These are phyloP conservation scores for Pythium brachiatum DNA, from an alignment of 352 stramenopile species.

Conservation along the genomic window DNA sequence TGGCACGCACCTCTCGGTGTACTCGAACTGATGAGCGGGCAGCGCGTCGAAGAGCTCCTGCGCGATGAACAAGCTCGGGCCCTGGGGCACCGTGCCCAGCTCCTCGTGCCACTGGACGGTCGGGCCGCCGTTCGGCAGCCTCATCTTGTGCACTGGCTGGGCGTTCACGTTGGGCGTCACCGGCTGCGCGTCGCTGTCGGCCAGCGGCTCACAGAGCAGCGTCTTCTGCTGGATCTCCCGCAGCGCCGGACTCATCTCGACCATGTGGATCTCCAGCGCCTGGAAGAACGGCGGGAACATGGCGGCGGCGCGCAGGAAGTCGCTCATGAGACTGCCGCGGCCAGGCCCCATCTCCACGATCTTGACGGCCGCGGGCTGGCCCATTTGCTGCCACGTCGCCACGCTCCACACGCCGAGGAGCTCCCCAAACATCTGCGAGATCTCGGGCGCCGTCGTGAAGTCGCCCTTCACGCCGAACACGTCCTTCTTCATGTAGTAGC, in stretches of 20 bases:
- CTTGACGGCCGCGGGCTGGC: slow-evolving; percentile 64
- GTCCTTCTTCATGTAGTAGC: slow-evolving; percentile 96
- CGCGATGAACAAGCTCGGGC: slow-evolving; percentile 86
- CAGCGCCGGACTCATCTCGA: slow-evolving; percentile 90
- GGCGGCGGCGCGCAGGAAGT: slow-evolving; percentile 89
- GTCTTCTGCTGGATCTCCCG: slow-evolving; percentile 88
- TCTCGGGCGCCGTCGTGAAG: slow-evolving; percentile 94
- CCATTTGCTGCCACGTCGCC: slow-evolving; percentile 89
- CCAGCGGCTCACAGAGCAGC: slow-evolving; percentile 51
- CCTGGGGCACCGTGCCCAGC: slow-evolving; percentile 68
- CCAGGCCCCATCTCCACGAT: slow-evolving; percentile 92
- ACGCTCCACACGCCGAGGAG: slow-evolving; percentile 92
- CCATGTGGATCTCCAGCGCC: slow-evolving; percentile 86
- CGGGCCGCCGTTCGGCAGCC: slow-evolving; percentile 44
- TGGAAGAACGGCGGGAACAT: slow-evolving; percentile 89
- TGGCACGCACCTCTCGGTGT: slow-evolving; percentile 68
- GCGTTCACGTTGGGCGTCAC: neutral
- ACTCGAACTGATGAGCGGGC: slow-evolving; percentile 95
- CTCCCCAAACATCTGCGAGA: slow-evolving; percentile 94
- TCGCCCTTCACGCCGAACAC: slow-evolving; percentile 90
- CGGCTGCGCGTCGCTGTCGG: slow-evolving; percentile 17
- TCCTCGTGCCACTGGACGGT: slow-evolving; percentile 87
- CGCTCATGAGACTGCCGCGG: slow-evolving; percentile 92
- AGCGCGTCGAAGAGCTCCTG: slow-evolving; percentile 94
- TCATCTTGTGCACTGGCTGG: slow-evolving; percentile 42